Conservation (phyloP, 495 filamentous ascomycete genomes). For the Podospora pseudoanserina region DNA sequence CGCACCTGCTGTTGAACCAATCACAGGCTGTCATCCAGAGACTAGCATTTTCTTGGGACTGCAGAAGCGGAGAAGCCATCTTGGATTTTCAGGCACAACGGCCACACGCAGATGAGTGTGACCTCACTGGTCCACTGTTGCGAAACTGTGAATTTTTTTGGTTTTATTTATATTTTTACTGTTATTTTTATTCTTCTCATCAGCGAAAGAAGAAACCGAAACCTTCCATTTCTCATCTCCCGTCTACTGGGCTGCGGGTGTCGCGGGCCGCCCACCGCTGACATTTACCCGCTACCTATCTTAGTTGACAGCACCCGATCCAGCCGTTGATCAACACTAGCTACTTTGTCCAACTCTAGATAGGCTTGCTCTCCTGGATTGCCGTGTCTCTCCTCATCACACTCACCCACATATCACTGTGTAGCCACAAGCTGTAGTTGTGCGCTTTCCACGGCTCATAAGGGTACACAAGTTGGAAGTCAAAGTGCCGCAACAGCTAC, state of each 20-base stretch:
- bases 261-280: not conserved
- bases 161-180: too few species aligned
- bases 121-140: not conserved
- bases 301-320: too few species aligned
- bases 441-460: conserved; percentile 36
- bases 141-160: too few species aligned
- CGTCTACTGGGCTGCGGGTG: not conserved
- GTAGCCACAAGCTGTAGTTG: conserved; percentile 29
- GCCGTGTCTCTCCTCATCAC: conserved; percentile 17
- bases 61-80: not conserved
- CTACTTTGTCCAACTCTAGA: too few species aligned
- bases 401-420: conserved; percentile 32
- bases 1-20: not conserved
- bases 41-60: not conserved
- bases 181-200: not conserved
- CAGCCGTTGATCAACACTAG: too few species aligned
- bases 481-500: conserved; percentile 53
- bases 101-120: not conserved
- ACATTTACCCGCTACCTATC: not conserved
- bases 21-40: not conserved
- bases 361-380: too few species aligned
- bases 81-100: not conserved
- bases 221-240: not conserved
- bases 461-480: conserved; percentile 51
- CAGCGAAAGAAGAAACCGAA: not conserved